These are phyloP conservation scores for Pyrenochaeta sp. DNA, from an alignment of 2,329 filamentous ascomycete species.

Conservation along the genomic window DNA sequence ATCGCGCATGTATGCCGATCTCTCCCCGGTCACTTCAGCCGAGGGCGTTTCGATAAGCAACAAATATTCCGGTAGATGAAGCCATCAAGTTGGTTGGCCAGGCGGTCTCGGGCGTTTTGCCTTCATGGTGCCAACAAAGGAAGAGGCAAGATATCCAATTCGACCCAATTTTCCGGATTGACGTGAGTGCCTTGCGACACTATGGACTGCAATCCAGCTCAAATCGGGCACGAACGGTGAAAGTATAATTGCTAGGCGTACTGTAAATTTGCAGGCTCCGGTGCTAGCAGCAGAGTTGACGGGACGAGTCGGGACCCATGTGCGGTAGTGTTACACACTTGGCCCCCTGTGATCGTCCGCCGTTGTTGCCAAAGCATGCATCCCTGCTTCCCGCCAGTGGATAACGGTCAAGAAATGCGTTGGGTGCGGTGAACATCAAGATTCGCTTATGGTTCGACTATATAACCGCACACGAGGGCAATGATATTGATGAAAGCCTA, in stretches of 20 bases:
- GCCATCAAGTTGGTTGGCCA: constrained; percentile 13
- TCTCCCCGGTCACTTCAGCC: constrained; percentile 34
- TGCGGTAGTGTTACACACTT: constrained; percentile 38
- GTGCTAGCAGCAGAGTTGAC: constrained; percentile 28
- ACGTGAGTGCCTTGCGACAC: constrained; percentile 5
- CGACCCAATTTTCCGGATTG: background rate
- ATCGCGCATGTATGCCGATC: constrained; percentile 36
- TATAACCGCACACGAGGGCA: constrained; percentile 15
- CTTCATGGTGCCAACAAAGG: background rate
- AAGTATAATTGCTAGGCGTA: constrained; percentile 15
- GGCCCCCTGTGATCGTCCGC: constrained; percentile 42
- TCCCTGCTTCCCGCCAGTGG: constrained; percentile 42
- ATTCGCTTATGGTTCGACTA: background rate
- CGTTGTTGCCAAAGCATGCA: constrained; percentile 35
- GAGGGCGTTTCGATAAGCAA: constrained; percentile 29
- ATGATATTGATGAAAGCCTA: constrained; percentile 4
- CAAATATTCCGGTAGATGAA: constrained; percentile 24
- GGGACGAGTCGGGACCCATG: constrained; percentile 45
- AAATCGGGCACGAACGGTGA: constrained; percentile 20
- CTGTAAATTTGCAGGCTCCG: constrained; percentile 24
- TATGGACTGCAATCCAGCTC: constrained; percentile 16
- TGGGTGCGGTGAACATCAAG: constrained; percentile 6
- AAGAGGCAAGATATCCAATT: background rate
- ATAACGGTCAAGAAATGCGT: constrained; percentile 26
- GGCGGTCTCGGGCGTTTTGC: background rate